Evolutionary conservation across 352 stramenopile species (phyloP).

Genomic region (Globisporangium mamillatum): DNA sequence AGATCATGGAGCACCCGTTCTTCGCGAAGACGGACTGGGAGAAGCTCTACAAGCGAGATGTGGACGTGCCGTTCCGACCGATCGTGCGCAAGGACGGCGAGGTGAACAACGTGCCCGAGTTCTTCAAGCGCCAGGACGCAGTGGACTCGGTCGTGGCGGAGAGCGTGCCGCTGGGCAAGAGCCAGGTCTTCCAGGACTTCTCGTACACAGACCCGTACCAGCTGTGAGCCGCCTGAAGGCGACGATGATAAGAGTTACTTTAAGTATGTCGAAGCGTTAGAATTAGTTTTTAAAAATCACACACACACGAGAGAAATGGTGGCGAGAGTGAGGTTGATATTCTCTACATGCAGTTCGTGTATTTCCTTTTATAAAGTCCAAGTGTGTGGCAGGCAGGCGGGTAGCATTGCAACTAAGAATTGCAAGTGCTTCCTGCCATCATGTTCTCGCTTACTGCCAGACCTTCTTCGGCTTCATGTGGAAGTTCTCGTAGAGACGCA

Average conservation of each 20-base stretch:
- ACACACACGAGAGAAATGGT: neutral
- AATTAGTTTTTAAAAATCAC: conserved; percentile 4
- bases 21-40: conserved; percentile 79
- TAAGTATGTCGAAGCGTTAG: conserved; percentile 3
- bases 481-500: conserved; percentile 96
- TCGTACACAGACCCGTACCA: conserved; percentile 76
- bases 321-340: neutral
- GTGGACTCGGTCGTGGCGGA: conserved; percentile 63
- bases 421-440: too few relatives aligned
- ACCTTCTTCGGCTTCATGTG: conserved; percentile 88
- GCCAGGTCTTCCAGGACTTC: conserved; percentile 74
- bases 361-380: neutral
- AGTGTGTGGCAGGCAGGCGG: neutral
- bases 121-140: conserved; percentile 80
- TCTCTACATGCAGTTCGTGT: neutral
- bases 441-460: conserved; percentile 60
- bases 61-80: conserved; percentile 60
- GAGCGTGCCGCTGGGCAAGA: conserved; percentile 52
- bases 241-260: neutral
- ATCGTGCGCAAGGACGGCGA: conserved; percentile 70
- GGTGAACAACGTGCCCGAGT: conserved; percentile 74
- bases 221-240: conserved; percentile 24
- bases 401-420: too few relatives aligned
- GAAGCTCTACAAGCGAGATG: conserved; percentile 71
- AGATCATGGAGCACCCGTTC: conserved; percentile 87